Base-by-base conservation (phyloP, 2,329 filamentous ascomycete genomes). In the Thielaviopsis ethacetica region DNA sequence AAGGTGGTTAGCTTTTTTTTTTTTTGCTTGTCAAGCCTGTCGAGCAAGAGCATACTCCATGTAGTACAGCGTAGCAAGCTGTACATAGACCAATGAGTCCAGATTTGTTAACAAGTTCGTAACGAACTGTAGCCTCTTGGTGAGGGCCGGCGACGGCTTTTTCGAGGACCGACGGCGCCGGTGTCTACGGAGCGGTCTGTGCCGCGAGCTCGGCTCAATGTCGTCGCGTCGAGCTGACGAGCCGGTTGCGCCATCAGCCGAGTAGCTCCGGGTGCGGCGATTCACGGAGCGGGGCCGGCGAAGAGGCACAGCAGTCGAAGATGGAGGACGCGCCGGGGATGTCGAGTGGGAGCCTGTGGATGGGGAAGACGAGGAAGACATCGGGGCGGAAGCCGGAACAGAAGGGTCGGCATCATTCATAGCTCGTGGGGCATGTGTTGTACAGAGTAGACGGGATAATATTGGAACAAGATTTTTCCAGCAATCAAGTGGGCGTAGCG, bases 51-150 rank as follows among this genome's bases (percentile, higher is more conserved):
- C 77, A 59, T 73, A 86, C 83, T 86, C 83, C 78, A 86, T 81
- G 68, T 85, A 86, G 67, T 86, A 86, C 64, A 86, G 65, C 51
- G 78, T 75, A 65, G 80, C 83, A 59, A 86, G 72, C 71, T 86
- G 81, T 49, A 77, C 79, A 67, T 82, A 83, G 54, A 84, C 77
- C 53, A 85, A 66, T 65, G 78, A 76, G 70, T 86, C 83, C 61
- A 86, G 71, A 62, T 76, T 80, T 65, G 74, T 73, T 64, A 83
- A 77, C 62, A 86, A 72, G 64, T 82, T 76, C 49, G 75, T 79
- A 64, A 84, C 70, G 66, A 84, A 82, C 63, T 79, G 71, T 59
- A 81, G 71, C 73, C 83, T 84, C 69, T 77, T 82, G 60, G 71
- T 69, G 65, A 80, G 69, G 63, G 76, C 68, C 56, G 71, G 69